phyloP scores from a whole-genome alignment of 1,139 yeast species.

The Barnettozyma hawaiiensis region DNA sequence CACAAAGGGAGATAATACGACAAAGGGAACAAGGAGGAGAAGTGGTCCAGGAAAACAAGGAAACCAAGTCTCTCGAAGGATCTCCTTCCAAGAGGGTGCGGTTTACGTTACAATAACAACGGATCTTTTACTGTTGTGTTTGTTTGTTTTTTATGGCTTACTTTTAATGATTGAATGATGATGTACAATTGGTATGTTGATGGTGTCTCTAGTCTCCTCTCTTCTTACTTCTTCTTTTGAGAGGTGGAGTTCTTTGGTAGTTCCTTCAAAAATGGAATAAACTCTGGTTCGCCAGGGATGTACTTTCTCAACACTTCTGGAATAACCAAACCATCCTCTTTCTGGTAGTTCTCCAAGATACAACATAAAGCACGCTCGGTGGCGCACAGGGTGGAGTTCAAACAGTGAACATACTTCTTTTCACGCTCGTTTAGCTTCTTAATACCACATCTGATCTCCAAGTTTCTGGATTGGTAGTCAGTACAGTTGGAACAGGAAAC shows the following conservation, averaged over 20 bases:
- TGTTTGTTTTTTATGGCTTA: too few relatives aligned
- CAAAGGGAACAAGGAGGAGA: constrained; percentile 4
- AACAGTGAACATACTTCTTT: constrained; percentile 97
- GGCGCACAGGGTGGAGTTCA: constrained; percentile 95
- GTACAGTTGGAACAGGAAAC: constrained; percentile 99
- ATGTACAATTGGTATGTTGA: too few relatives aligned
- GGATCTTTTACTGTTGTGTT: too few relatives aligned
- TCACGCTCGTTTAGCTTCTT: constrained; percentile 93
- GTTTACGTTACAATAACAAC: constrained; percentile 3
- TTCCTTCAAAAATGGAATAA: constrained; percentile 83
- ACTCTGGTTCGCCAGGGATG: constrained; percentile 98
- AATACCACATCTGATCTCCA: constrained; percentile 98
- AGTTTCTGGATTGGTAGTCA: constrained; percentile 96
- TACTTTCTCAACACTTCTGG: constrained; percentile 94
- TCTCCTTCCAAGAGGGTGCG: constrained; percentile 13
- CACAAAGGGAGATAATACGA: constrained; percentile 11
- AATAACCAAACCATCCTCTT: constrained; percentile 86
- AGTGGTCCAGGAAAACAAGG: constrained; percentile 2
- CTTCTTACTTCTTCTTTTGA: constrained; percentile 55
- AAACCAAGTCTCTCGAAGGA: neutral
- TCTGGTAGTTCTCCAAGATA: constrained; percentile 94
- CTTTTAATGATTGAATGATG: neutral
- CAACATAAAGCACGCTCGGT: constrained; percentile 98
- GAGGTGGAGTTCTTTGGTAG: constrained; percentile 93
- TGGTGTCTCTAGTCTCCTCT: too few relatives aligned